Conservation (phyloP, 73 alveolate genomes). For the Paramecium octaurelia region DNA sequence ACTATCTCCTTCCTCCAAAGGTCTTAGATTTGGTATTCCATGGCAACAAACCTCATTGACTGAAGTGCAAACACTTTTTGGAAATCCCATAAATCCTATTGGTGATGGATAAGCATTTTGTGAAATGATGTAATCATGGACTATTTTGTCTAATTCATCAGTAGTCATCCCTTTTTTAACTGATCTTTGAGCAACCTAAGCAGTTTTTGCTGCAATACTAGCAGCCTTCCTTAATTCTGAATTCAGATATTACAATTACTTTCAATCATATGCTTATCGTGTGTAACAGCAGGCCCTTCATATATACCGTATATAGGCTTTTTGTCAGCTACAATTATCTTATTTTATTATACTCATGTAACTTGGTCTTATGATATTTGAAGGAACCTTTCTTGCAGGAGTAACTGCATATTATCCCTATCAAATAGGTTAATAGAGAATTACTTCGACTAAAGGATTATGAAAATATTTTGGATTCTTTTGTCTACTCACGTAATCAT, state of each 20-base stretch:
- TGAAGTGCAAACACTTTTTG: constrained; percentile 91
- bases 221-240: constrained; percentile 79
- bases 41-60: constrained; percentile 94
- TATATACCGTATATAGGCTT: constrained; percentile 47
- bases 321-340: not conserved
- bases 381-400: constrained; percentile 47
- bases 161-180: constrained; percentile 86
- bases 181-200: constrained; percentile 71
- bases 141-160: constrained; percentile 86
- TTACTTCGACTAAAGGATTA: not conserved
- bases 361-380: constrained; percentile 36
- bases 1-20: constrained; percentile 86
- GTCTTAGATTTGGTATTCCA: constrained; percentile 91
- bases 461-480: not conserved
- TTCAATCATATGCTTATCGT: constrained; percentile 1
- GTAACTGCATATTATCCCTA: constrained; percentile 55
- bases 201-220: constrained; percentile 81
- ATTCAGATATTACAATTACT: not conserved
- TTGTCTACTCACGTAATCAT: not conserved
- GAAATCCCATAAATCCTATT: constrained; percentile 88
- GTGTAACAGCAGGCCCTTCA: constrained; percentile 47
- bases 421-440: not conserved
- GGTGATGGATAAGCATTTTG: constrained; percentile 95
- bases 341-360: constrained; percentile 22
- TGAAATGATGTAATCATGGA: constrained; percentile 81